Base-by-base conservation (phyloP, 73 alveolate genomes). In the Paramecium bursaria region DNA sequence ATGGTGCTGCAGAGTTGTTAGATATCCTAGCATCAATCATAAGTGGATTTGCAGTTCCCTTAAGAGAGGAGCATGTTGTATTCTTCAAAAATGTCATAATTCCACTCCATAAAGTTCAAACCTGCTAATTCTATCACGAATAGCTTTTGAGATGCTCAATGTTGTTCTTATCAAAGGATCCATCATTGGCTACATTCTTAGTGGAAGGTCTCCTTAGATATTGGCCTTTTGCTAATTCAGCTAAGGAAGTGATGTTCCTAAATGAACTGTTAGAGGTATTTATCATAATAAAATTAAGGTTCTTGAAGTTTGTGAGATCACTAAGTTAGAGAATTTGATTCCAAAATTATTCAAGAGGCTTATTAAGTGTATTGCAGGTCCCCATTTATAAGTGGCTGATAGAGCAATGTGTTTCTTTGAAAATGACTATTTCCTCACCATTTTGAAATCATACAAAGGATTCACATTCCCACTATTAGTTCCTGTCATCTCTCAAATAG, bases 181-280 rank as follows among this genome's bases (percentile, higher is more conserved):
- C 90, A 3, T 61, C 93, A 10, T 74, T 93, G 27, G 96, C 98
- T 3, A 75, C 87, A 52, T 90, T 92, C 22, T 89, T 93, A 25
- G 93, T 95, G 10, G 97, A 93, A 76, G 97, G 97, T 23, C 80
- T 95, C 17, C 90, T 95, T 14, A 90, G 95, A 57, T 93, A 89
- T 85, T 95, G 99, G 99, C 99, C 99, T 47, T 93, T 92, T 87
- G 99, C 97, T 26, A 95, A 95, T 90, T 92, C 97, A 51, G 95
- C 92, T 13, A 96, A 96, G 74, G 99, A 96, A 86, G 94, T 97
- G 2, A 91, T 94, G 75, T 94, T 94, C 79, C 82, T 94, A n/a
- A 79, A 92, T 47, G 98, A 94, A 89, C 82, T 94, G 42, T 91
- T 90, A 19, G 98, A 94, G 53, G 98, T 94, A 42, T n/a, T n/a